A percentile compares a stretch with the other conserved stretches of the same genome.
phyloP scores from a whole-genome alignment of 2,329 filamentous ascomycete genomes.

The Parasarocladium wereldwijsianum region DNA sequence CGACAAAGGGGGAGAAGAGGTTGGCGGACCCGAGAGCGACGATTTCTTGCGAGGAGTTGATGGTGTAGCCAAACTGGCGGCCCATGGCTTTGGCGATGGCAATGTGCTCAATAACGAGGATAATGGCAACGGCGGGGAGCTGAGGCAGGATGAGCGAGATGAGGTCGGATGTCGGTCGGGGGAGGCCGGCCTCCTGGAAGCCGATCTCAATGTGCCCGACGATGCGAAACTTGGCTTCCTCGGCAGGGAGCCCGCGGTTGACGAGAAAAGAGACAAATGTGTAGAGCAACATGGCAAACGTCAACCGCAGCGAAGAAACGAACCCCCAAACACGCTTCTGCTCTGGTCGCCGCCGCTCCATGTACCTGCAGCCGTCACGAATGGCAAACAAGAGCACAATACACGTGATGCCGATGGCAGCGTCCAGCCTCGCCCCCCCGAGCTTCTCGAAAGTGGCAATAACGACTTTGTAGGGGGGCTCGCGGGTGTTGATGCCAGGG shows the following conservation, averaged over 20 bases:
- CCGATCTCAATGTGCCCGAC: slow-evolving; percentile 52
- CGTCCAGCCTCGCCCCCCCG: slow-evolving; percentile 40
- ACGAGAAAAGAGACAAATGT: slow-evolving; percentile 58
- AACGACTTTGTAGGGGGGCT: slow-evolving; percentile 28
- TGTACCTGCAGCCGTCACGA: slow-evolving; percentile 41
- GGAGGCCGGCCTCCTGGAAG: slow-evolving; percentile 49
- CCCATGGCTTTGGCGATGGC: slow-evolving; percentile 76
- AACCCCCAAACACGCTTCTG: slow-evolving; percentile 56
- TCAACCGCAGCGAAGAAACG: slow-evolving; percentile 57
- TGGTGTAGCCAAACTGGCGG: slow-evolving; percentile 63
- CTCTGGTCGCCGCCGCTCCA: slow-evolving; percentile 45
- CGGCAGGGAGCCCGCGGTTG: slow-evolving; percentile 36
- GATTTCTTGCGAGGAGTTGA: slow-evolving; percentile 66
- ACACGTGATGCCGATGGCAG: slow-evolving; percentile 57
- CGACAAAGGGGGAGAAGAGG: slow-evolving; percentile 60
- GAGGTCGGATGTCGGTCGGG: slow-evolving; percentile 37
- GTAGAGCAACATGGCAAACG: slow-evolving; percentile 62
- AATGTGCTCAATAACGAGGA: slow-evolving; percentile 70
- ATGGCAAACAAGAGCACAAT: slow-evolving; percentile 52
- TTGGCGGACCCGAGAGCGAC: slow-evolving; percentile 67
- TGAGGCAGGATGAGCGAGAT: slow-evolving; percentile 43
- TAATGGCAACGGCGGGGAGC: slow-evolving; percentile 59
- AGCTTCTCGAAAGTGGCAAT: slow-evolving; percentile 26
- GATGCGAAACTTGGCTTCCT: slow-evolving; percentile 41
- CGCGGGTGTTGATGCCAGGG: slow-evolving; percentile 26